A percentile compares a stretch with the other conserved stretches of the same genome.
These are phyloP conservation scores for Phlebiopsis flavidoalba DNA, from an alignment of 768 basidiomycete species.

Conservation along the genomic window DNA sequence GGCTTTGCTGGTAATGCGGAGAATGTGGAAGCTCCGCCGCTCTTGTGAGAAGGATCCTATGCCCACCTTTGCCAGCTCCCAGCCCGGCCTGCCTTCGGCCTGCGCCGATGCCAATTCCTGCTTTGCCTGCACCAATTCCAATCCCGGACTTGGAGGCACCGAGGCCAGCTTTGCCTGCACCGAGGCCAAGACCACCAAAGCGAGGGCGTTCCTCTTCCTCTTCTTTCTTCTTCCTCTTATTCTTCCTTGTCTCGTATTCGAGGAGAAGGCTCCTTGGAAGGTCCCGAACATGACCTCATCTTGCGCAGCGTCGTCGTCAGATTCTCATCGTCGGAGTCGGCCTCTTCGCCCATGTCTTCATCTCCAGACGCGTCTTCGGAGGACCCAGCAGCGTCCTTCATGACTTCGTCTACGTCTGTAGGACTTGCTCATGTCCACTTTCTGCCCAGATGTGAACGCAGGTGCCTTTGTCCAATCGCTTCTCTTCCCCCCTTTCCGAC, in stretches of 20 bases:
- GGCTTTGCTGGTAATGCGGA: constrained; percentile 35
- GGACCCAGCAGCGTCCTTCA: constrained; percentile 32
- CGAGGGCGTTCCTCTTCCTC: constrained; percentile 40
- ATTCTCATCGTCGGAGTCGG: constrained; percentile 31
- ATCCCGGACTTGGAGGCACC: constrained; percentile 29
- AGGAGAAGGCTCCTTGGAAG: constrained; percentile 52
- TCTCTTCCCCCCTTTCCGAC: constrained; percentile 26
- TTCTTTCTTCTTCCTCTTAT: constrained; percentile 45
- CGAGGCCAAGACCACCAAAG: constrained; percentile 42
- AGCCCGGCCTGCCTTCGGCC: background rate
- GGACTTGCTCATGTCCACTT: constrained; percentile 36
- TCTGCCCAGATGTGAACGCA: constrained; percentile 61
- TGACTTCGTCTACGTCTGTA: constrained; percentile 35
- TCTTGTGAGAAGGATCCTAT: background rate
- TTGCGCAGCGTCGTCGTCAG: constrained; percentile 29
- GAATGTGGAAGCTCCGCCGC: constrained; percentile 11
- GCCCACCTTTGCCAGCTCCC: background rate
- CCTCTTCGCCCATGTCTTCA: constrained; percentile 17
- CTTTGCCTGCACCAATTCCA: constrained; percentile 25
- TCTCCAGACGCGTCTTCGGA: constrained; percentile 29
- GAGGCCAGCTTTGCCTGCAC: constrained; percentile 27
- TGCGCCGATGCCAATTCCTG: constrained; percentile 7
- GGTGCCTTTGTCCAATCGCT: constrained; percentile 75
- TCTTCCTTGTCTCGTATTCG: constrained; percentile 43
- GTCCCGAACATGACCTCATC: constrained; percentile 37